Evolutionary conservation across 2,329 filamentous ascomycete species (phyloP), one percentile per base, ranked within the genome.

Genomic region (Penicillium sp.): DNA sequence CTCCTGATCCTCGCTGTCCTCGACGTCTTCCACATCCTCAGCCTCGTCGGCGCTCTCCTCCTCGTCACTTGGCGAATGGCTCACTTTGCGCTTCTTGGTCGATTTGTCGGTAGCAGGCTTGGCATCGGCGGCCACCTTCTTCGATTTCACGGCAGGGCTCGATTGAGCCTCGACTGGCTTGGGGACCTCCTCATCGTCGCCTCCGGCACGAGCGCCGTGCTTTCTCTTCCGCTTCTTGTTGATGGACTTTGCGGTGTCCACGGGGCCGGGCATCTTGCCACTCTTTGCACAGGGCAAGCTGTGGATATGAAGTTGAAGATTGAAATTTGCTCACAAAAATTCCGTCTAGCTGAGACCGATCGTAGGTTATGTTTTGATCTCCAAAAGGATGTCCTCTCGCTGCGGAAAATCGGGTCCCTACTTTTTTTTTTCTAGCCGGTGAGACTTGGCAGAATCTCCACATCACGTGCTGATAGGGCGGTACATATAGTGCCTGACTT

Each of bases 151-250:
- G 33, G 54, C 54, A 36, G 63, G 50, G 61, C 60, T 67, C 39
- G 68, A 58, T 50, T 68, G 64, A 35, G 66, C 59, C 49, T 67
- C 60, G 27, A 68, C 63, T 18, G 69, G 64, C 59, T 68, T 66
- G 47, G 71, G 66, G 39, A 58, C 61, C 59, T 65, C 68, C 54
- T 66, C 70, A 31, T 70, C 64, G 37, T 69, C 66, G 53, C 66
- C 59, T 52, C 59, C 61, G 55, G 62, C 51, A 59, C 68, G 67
- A 47, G 65, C 65, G 59, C 60, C 66, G 58, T 79, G 77, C 72
- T 76, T 79, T 73, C 77, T 78, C 73, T 80, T 80, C 54, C 77
- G 72, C 67, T 79, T 80, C 66, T 79, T 79, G 46, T 72, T 68
- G 50, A 72, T 69, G 49, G 74, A 73, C 58, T 76, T 70, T 47